phyloP scores from a whole-genome alignment of 176 grass and related monocot genomes.

The Hordeum vulgare region DNA sequence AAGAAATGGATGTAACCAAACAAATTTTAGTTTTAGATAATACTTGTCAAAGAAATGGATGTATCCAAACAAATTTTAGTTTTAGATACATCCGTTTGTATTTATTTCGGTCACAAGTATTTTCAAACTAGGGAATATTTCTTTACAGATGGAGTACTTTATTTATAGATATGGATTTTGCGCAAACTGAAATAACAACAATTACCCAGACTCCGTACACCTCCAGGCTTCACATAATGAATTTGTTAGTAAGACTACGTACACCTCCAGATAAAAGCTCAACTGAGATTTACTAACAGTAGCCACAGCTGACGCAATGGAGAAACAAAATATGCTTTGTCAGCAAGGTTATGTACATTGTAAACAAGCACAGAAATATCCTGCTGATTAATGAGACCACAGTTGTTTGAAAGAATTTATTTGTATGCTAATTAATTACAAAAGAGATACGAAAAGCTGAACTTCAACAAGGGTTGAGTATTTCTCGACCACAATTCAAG shows the following conservation, averaged over 20 bases:
- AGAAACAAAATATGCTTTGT: slow-evolving; percentile 17
- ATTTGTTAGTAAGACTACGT: neutral
- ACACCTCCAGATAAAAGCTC: neutral
- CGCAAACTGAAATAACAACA: too few relatives aligned
- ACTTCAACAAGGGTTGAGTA: slow-evolving; percentile 28
- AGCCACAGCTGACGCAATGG: neutral
- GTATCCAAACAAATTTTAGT: too few relatives aligned
- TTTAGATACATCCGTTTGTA: too few relatives aligned
- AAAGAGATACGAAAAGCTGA: slow-evolving; percentile 19
- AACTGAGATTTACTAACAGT: neutral
- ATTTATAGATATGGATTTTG: too few relatives aligned
- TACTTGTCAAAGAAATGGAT: too few relatives aligned
- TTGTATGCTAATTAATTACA: slow-evolving; percentile 55
- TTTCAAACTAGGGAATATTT: too few relatives aligned
- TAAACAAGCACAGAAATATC: slow-evolving; percentile 23
- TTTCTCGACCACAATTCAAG: slow-evolving; percentile 11
- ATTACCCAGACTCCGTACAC: too few relatives aligned
- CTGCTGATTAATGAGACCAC: slow-evolving; percentile 29
- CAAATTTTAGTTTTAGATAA: too few relatives aligned
- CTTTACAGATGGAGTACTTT: too few relatives aligned
- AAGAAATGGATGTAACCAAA: too few relatives aligned
- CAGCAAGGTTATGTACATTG: slow-evolving; percentile 33
- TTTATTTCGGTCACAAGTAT: too few relatives aligned
- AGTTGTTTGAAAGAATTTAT: slow-evolving; percentile 31
- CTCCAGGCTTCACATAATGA: neutral